A percentile compares a stretch with the other conserved stretches of the same genome.
Evolutionary conservation across 495 filamentous ascomycete genomes (phyloP).

Genomic region (Xylaria castorea): DNA sequence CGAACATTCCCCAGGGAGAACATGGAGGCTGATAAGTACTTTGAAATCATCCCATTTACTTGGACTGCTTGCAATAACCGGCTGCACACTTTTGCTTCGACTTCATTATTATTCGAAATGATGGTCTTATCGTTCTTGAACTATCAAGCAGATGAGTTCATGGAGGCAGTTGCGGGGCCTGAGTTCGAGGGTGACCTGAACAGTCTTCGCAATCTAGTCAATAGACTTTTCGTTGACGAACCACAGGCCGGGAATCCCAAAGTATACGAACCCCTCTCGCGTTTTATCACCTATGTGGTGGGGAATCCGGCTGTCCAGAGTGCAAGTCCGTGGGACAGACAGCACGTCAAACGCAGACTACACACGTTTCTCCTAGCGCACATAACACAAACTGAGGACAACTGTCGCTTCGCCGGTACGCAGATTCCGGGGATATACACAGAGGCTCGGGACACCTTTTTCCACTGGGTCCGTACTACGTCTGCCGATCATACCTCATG

Average conservation of each 20-base stretch:
- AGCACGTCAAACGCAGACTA: neutral
- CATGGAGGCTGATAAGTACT: slow-evolving; percentile 45
- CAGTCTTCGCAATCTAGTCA: neutral
- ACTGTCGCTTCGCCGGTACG: neutral
- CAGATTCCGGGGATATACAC: neutral
- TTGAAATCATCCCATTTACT: slow-evolving; percentile 46
- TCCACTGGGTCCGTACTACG: slow-evolving; percentile 42
- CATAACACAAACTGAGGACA: neutral
- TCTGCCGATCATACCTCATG: slow-evolving; percentile 47
- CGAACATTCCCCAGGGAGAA: slow-evolving; percentile 36
- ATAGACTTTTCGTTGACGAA: neutral
- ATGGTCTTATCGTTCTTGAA: slow-evolving; percentile 45
- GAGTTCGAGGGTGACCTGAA: neutral
- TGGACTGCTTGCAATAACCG: slow-evolving; percentile 40
- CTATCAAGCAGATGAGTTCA: slow-evolving; percentile 50
- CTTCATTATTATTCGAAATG: slow-evolving; percentile 45
- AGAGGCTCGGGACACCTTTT: slow-evolving; percentile 18
- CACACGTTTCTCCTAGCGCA: neutral
- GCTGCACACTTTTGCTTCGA: neutral
- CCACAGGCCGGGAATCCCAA: neutral
- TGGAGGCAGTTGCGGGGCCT: slow-evolving; percentile 38
- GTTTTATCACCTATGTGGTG: neutral
- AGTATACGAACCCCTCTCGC: neutral
- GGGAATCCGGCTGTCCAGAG: neutral
- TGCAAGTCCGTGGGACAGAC: neutral